Percentiles rank a stretch among this genome's conserved stretches.
phyloP scores from a whole-genome alignment of 768 basidiomycete genomes.

The Sporobolomyces pararoseus region DNA sequence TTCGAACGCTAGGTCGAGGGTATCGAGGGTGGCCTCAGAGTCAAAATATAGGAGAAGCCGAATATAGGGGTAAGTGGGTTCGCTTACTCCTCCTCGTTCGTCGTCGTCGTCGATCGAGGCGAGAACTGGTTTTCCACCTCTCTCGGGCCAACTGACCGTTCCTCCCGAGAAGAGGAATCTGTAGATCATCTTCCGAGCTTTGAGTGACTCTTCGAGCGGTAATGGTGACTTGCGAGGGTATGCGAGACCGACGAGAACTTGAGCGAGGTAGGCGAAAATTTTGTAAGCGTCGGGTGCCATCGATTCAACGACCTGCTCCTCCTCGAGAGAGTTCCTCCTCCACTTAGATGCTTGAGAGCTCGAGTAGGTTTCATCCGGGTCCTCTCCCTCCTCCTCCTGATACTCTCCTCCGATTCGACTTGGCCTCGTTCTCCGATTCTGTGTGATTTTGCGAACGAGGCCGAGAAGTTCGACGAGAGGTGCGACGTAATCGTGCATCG shows the following conservation, averaged over 20 bases:
- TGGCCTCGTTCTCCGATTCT: slow-evolving; percentile 52
- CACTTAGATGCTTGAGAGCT: background rate
- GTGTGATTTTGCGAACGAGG: slow-evolving; percentile 67
- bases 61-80: slow-evolving; percentile 85
- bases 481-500: slow-evolving; percentile 79
- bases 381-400: slow-evolving; percentile 3
- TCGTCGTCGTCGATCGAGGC: slow-evolving; percentile 63
- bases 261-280: slow-evolving; percentile 80
- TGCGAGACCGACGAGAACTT: slow-evolving; percentile 71
- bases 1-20: slow-evolving; percentile 90
- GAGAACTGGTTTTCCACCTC: slow-evolving; percentile 65
- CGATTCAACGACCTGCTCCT: slow-evolving; percentile 55
- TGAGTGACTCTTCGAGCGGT: slow-evolving; percentile 60
- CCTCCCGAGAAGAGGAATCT: slow-evolving; percentile 77
- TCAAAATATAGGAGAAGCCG: slow-evolving; percentile 80
- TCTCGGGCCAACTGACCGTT: slow-evolving; percentile 70
- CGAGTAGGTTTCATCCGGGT: slow-evolving; percentile 20
- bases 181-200: slow-evolving; percentile 72
- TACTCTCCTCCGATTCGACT: slow-evolving; percentile 36
- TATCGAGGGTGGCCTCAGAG: slow-evolving; percentile 87
- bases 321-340: slow-evolving; percentile 26
- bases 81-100: slow-evolving; percentile 52
- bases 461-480: slow-evolving; percentile 79
- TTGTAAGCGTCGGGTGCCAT: slow-evolving; percentile 77
- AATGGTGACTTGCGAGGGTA: slow-evolving; percentile 81